Base-by-base conservation (phyloP, 768 basidiomycete species). In the Mrakia hoshinonis region DNA sequence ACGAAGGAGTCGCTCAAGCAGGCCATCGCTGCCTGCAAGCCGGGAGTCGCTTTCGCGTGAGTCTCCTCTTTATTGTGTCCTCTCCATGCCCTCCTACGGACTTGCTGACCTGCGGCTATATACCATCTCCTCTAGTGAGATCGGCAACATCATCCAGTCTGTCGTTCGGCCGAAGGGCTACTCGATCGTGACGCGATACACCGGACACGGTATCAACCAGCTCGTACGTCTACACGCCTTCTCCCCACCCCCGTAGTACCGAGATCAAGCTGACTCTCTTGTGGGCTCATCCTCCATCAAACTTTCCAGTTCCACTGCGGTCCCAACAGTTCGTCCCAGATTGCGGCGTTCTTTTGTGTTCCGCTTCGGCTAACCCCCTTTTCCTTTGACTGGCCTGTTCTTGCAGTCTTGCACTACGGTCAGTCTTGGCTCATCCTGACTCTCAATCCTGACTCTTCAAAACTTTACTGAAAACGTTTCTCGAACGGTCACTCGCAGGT, bases 21-120 rank as follows among this genome's bases (percentile, higher is more conserved):
- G 69, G 86, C 95, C 18, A 99, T 99, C 78, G 88, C 87, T 67
- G 80, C 90, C 11, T 97, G 94, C 83, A 96, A 92, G 81, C 96
- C 96, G 5, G 96, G 95, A 10, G 86, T 88, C 47, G 82, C 94
- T 68, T 90, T 92, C 81, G 87, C 91, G 69, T 90, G 76, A 74
- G 90, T 82, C n/a, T 26, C 47, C 46, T 20, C 24, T 48, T 70
- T 66, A 54, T 38, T 61, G 51, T 13, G 24, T 73, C 26, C 52
- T 20, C 49, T 39, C 38, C 29, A 46, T 31, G n/a, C n/a, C n/a
- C n/a, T n/a, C n/a, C n/a, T n/a, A n/a, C n/a, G n/a, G n/a, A n/a
- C n/a, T n/a, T n/a, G n/a, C n/a, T n/a, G n/a, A n/a, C n/a, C n/a
- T n/a, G n/a, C n/a, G n/a, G n/a, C n/a, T n/a, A n/a, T n/a, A n/a